Evolutionary conservation across 1,284 basidiomycete genomes (phyloP).

Genomic region (Moniliella sp.): DNA sequence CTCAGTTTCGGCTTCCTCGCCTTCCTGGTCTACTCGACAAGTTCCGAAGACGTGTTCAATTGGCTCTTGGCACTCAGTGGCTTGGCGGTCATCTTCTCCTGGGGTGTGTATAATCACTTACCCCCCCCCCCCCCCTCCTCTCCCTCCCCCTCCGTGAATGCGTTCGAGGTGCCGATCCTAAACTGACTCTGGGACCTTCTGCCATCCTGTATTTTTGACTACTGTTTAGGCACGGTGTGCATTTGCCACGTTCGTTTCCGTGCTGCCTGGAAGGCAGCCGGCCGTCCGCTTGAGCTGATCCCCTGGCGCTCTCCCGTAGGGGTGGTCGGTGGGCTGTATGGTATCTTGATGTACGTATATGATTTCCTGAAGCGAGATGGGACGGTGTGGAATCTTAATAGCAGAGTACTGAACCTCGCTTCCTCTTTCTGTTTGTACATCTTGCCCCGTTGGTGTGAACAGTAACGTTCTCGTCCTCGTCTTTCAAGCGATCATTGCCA

Average conservation of each 20-base stretch:
- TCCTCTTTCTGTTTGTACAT: too few species aligned
- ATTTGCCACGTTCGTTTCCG: constrained; percentile 37
- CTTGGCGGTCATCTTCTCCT: constrained; percentile 40
- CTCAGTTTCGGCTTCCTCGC: constrained; percentile 22
- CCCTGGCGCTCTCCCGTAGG: constrained; percentile 38
- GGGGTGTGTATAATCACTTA: too few species aligned
- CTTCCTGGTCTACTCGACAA: constrained; percentile 16
- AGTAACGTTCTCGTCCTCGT: constrained; percentile 30
- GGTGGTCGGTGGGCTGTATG: constrained; percentile 36
- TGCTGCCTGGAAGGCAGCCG: constrained; percentile 37
- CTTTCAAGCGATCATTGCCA: constrained; percentile 4
- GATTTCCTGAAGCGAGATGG: too few species aligned
- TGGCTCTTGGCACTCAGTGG: constrained; percentile 40
- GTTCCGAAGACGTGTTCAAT: constrained; percentile 29
- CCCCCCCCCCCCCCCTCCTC: too few species aligned
- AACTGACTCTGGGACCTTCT: too few species aligned
- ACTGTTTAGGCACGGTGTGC: constrained; percentile 16
- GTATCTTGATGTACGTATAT: constrained; percentile 34
- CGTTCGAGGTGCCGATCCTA: too few species aligned
- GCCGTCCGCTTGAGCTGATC: constrained; percentile 37
- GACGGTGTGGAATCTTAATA: too few species aligned
- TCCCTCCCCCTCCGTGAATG: too few species aligned
- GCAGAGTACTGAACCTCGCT: too few species aligned
- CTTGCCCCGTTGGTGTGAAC: constrained; percentile 35
- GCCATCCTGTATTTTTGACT: too few species aligned